Conservation (phyloP, 768 basidiomycete species). For the Melanogaster broomeanus region DNA sequence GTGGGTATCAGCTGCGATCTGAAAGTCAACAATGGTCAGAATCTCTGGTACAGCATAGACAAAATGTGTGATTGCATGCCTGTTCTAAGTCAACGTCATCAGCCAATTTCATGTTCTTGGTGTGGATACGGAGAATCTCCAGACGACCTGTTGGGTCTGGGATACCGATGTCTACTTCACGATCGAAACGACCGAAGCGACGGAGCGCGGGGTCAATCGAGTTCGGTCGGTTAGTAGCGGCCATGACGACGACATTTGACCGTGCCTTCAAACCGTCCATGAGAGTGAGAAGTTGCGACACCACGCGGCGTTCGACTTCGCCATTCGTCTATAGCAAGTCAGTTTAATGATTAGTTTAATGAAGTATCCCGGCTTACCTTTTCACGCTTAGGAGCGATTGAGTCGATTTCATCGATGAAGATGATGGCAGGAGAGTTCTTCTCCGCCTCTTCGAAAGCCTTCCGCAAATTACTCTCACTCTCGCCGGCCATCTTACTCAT, state of each 20-base stretch:
- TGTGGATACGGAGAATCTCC: constrained; percentile 98
- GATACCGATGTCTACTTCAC: constrained; percentile 99
- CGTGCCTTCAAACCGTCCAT: constrained; percentile 99
- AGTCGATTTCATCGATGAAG: constrained; percentile 99
- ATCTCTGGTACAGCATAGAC: not conserved
- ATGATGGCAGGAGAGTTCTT: constrained; percentile 99
- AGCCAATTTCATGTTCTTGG: constrained; percentile 98
- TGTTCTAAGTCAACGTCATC: constrained; percentile 98
- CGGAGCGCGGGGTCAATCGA: constrained; percentile 98
- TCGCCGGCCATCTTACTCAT: constrained; percentile 99
- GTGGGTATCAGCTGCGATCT: constrained; percentile 99
- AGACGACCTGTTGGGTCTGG: constrained; percentile 99
- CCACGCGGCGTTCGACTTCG: constrained; percentile 99
- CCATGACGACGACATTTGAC: constrained; percentile 99
- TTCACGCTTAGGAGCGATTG: constrained; percentile 99
- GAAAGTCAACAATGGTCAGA: constrained; percentile 8
- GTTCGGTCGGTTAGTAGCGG: constrained; percentile 98
- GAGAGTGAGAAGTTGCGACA: constrained; percentile 95
- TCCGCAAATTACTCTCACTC: constrained; percentile 94
- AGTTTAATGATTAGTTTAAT: constrained; percentile 1
- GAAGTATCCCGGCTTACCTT: constrained; percentile 56
- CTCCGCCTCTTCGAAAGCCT: constrained; percentile 99
- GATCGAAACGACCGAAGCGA: constrained; percentile 98
- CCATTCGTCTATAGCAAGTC: constrained; percentile 78
- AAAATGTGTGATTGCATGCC: constrained; percentile 38